These are phyloP conservation scores for Mycocentrospora acerina DNA, from an alignment of 2,329 filamentous ascomycete genomes.

Conservation along the genomic window DNA sequence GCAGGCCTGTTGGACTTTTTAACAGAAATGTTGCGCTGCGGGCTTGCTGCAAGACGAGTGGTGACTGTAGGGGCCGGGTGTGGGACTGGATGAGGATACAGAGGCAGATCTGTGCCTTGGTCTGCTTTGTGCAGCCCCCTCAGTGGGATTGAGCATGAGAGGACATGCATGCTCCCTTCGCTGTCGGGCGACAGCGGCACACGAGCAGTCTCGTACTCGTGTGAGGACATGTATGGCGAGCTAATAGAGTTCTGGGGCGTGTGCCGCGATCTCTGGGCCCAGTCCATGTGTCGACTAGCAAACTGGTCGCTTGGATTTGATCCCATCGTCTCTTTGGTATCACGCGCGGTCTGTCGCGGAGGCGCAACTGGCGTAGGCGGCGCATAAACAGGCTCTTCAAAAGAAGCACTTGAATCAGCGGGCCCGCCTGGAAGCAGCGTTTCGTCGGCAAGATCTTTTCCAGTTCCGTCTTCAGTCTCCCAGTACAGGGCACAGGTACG, in stretches of 20 bases:
- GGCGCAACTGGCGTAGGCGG: constrained; percentile 24
- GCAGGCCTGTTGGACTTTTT: constrained; percentile 30
- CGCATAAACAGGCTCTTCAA: constrained; percentile 20
- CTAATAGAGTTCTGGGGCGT: constrained; percentile 41
- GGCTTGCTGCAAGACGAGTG: constrained; percentile 31
- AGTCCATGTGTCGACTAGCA: constrained; percentile 42
- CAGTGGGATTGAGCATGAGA: constrained; percentile 62
- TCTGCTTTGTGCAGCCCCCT: constrained; percentile 40
- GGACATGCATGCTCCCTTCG: constrained; percentile 57
- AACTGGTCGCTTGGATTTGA: constrained; percentile 43
- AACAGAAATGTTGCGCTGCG: constrained; percentile 26
- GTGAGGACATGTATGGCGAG: constrained; percentile 36
- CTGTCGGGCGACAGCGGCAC: constrained; percentile 49
- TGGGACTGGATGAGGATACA: constrained; percentile 42
- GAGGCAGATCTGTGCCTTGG: constrained; percentile 40
- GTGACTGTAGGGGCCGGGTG: constrained; percentile 27
- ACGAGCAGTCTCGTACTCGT: constrained; percentile 29
- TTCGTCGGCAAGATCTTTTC: constrained; percentile 59
- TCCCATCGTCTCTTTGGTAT: constrained; percentile 36
- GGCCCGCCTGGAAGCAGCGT: constrained; percentile 77
- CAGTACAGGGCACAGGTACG: constrained; percentile 87
- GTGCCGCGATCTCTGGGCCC: constrained; percentile 38
- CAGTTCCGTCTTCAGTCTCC: constrained; percentile 70
- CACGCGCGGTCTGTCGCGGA: constrained; percentile 23
- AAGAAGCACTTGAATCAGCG: constrained; percentile 44